These are phyloP conservation scores for Sporothrix brasiliensis DNA, from an alignment of 2,329 filamentous ascomycete genomes.

Conservation along the genomic window DNA sequence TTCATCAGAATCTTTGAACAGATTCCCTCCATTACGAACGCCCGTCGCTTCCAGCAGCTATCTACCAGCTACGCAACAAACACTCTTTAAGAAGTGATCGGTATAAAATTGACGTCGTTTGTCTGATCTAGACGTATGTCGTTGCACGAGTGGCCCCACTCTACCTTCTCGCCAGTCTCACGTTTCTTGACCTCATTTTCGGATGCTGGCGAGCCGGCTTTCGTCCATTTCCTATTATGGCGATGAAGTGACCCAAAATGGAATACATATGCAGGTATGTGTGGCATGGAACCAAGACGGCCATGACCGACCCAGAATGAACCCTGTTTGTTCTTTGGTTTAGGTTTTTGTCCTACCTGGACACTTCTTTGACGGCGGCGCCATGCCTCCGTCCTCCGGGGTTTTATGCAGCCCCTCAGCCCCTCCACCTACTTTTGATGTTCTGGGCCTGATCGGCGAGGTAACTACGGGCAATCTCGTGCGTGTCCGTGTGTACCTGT, in stretches of 20 bases:
- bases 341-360: neutral
- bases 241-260: neutral
- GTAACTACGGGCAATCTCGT: too few relatives aligned
- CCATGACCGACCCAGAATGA: neutral
- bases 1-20: neutral
- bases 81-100: neutral
- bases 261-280: neutral
- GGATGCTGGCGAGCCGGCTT: too few relatives aligned
- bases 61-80: neutral
- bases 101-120: constrained; percentile 11
- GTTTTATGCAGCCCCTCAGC: neutral
- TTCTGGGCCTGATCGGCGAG: constrained; percentile 27
- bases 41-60: neutral
- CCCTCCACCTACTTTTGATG: constrained; percentile 1
- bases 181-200: neutral
- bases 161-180: neutral
- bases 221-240: constrained; percentile 9
- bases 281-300: too few relatives aligned
- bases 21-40: neutral
- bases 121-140: neutral
- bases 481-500: too few relatives aligned
- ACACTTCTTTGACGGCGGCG: constrained; percentile 10
- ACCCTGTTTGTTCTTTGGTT: neutral
- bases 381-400: constrained; percentile 6
- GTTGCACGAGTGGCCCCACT: constrained; percentile 4